Percentiles rank a stretch among this genome's conserved stretches.
Evolutionary conservation across 1,139 yeast species (phyloP).

Genomic region (Wickerhamomyces sp.): DNA sequence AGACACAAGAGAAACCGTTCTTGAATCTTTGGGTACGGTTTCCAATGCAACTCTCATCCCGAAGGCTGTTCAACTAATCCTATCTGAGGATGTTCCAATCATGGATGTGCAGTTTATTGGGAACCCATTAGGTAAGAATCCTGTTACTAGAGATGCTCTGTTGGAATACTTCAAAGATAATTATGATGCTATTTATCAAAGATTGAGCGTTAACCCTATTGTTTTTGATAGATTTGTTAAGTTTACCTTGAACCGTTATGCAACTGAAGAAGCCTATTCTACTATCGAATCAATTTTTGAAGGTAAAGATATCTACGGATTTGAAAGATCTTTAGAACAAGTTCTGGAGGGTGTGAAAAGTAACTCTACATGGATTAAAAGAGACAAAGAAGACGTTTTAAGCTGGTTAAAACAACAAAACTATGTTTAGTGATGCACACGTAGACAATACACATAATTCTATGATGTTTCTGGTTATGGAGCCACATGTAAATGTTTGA

Average conservation of each 20-base stretch:
- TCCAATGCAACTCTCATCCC: slow-evolving; percentile 31
- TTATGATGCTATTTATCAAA: slow-evolving; percentile 43
- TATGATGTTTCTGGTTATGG: no score
- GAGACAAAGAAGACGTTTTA: slow-evolving; percentile 53
- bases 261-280: slow-evolving; percentile 36
- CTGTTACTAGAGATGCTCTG: slow-evolving; percentile 42
- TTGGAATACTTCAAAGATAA: slow-evolving; percentile 55
- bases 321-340: slow-evolving; percentile 55
- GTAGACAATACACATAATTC: no score
- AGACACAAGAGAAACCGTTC: slow-evolving; percentile 65
- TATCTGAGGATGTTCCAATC: slow-evolving; percentile 42
- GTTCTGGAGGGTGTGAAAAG: slow-evolving; percentile 49
- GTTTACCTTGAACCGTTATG: slow-evolving; percentile 45
- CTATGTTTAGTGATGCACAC: not conserved
- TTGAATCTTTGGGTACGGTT: slow-evolving; percentile 58
- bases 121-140: slow-evolving; percentile 47
- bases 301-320: slow-evolving; percentile 53
- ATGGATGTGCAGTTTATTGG: slow-evolving; percentile 64
- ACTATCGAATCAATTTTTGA: slow-evolving; percentile 50
- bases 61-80: slow-evolving; percentile 23
- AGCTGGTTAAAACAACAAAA: slow-evolving; percentile 11
- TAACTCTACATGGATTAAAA: slow-evolving; percentile 46
- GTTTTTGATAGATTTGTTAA: slow-evolving; percentile 63
- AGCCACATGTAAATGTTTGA: no score
- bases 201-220: slow-evolving; percentile 53